A percentile compares a stretch with the other conserved stretches of the same genome.
Evolutionary conservation across 2,329 filamentous ascomycete genomes (phyloP).

Genomic region (Cercospora sp.): DNA sequence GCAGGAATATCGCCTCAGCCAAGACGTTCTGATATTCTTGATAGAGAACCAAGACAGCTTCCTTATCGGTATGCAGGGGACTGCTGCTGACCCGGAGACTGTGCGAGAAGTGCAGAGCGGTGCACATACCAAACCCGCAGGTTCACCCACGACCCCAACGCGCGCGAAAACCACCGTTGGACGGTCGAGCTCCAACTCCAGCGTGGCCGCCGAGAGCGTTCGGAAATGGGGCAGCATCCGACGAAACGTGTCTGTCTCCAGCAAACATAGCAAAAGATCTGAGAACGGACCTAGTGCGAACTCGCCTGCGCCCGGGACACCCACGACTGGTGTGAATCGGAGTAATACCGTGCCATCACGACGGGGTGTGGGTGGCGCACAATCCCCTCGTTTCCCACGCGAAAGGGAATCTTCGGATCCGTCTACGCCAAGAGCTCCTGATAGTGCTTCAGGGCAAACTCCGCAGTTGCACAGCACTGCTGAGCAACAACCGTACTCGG

Average conservation of each 20-base stretch:
- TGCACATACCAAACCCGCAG: constrained; percentile 54
- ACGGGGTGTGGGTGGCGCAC: constrained; percentile 64
- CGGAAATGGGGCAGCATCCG: constrained; percentile 77
- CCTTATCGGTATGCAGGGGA: constrained; percentile 96
- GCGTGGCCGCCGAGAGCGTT: constrained; percentile 83
- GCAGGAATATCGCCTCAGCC: constrained; percentile 88
- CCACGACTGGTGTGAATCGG: constrained; percentile 59
- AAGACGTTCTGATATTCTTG: constrained; percentile 94
- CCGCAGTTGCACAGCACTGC: background rate
- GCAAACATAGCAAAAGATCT: constrained; percentile 77
- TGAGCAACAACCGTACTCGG: constrained; percentile 29
- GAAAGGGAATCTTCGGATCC: constrained; percentile 55
- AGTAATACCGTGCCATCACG: constrained; percentile 96
- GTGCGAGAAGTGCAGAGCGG: constrained; percentile 70
- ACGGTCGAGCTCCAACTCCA: constrained; percentile 83
- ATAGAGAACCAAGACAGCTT: constrained; percentile 99
- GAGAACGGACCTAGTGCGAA: constrained; percentile 69
- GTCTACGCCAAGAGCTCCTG: constrained; percentile 47
- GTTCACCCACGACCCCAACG: constrained; percentile 44
- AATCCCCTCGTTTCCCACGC: constrained; percentile 63
- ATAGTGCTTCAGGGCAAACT: constrained; percentile 4
- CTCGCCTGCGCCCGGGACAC: constrained; percentile 51
- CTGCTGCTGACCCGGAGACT: constrained; percentile 86
- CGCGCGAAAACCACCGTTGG: constrained; percentile 60
- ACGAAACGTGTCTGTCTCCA: constrained; percentile 89